Conservation (phyloP, 2,329 filamentous ascomycete genomes). For the Stylonectria norvegica region DNA sequence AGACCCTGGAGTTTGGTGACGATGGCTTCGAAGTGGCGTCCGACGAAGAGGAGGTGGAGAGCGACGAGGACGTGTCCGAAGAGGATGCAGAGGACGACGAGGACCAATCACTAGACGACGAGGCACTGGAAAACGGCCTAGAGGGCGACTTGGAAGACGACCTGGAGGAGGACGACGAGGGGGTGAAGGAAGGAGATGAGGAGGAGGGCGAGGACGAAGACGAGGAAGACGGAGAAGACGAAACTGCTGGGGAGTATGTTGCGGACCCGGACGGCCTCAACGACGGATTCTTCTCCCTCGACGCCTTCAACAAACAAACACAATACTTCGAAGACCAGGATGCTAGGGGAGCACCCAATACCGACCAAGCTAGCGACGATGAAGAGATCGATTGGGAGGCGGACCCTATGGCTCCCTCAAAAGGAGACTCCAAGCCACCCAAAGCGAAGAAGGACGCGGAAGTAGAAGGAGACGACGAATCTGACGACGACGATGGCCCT, state of each 20-base stretch:
- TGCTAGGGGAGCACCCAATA: slow-evolving; percentile 68
- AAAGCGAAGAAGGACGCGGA: slow-evolving; percentile 32
- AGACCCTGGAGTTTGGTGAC: slow-evolving; percentile 24
- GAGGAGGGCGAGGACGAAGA: slow-evolving; percentile 34
- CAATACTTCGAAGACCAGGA: slow-evolving; percentile 88
- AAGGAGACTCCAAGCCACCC: slow-evolving; percentile 25
- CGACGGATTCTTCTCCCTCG: slow-evolving; percentile 96
- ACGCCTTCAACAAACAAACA: slow-evolving; percentile 93
- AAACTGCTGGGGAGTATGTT: slow-evolving; percentile 45
- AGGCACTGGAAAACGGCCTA: slow-evolving; percentile 21
- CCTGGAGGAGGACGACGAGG: too few relatives aligned
- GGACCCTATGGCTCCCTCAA: slow-evolving; percentile 59
- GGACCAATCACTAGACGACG: slow-evolving; percentile 21
- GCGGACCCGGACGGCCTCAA: slow-evolving; percentile 79
- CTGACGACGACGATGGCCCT: slow-evolving; percentile 72
- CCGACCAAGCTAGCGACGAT: slow-evolving; percentile 73
- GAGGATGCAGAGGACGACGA: slow-evolving; percentile 26
- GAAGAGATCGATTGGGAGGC: slow-evolving; percentile 85
- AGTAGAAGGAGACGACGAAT: slow-evolving; percentile 46
- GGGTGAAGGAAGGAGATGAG: slow-evolving; percentile 38
- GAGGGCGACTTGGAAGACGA: slow-evolving; percentile 35
- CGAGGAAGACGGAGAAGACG: slow-evolving; percentile 40
- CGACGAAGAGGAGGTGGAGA: slow-evolving; percentile 28
- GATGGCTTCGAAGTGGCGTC: slow-evolving; percentile 32
- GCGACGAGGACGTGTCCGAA: slow-evolving; percentile 28